Conservation (phyloP, 306 rosid genomes). For the Cercis canadensis region DNA sequence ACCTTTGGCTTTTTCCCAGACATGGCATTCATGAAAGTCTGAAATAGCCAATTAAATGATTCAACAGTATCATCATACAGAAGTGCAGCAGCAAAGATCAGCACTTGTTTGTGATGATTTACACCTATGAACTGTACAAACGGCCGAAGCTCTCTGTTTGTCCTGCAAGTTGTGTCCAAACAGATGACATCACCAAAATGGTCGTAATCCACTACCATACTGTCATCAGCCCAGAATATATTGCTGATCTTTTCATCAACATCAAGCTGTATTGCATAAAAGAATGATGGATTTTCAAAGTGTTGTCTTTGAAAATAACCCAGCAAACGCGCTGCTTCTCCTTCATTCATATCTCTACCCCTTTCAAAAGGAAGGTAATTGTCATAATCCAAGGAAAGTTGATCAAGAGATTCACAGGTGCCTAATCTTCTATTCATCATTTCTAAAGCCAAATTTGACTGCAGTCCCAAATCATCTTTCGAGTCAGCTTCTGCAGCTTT, state of each 20-base stretch:
- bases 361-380: constrained; percentile 57
- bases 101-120: constrained; percentile 63
- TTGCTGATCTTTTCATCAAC: constrained; percentile 68
- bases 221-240: constrained; percentile 71
- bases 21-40: constrained; percentile 55
- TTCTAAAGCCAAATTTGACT: constrained; percentile 43
- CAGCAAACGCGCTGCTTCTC: constrained; percentile 61
- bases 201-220: constrained; percentile 62
- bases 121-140: constrained; percentile 67
- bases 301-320: constrained; percentile 76
- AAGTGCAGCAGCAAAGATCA: constrained; percentile 64
- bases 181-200: constrained; percentile 69
- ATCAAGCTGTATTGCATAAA: constrained; percentile 62
- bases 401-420: constrained; percentile 51
- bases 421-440: constrained; percentile 38
- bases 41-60: constrained; percentile 64
- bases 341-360: constrained; percentile 61
- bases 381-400: constrained; percentile 44
- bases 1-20: constrained; percentile 67
- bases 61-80: constrained; percentile 57
- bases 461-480: constrained; percentile 39
- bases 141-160: constrained; percentile 52
- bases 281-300: constrained; percentile 63
- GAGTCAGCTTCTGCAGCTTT: constrained; percentile 44
- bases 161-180: constrained; percentile 55